These are phyloP conservation scores for Boletellus dicymbophilus DNA, from an alignment of 1,284 basidiomycete species.

Conservation along the genomic window DNA sequence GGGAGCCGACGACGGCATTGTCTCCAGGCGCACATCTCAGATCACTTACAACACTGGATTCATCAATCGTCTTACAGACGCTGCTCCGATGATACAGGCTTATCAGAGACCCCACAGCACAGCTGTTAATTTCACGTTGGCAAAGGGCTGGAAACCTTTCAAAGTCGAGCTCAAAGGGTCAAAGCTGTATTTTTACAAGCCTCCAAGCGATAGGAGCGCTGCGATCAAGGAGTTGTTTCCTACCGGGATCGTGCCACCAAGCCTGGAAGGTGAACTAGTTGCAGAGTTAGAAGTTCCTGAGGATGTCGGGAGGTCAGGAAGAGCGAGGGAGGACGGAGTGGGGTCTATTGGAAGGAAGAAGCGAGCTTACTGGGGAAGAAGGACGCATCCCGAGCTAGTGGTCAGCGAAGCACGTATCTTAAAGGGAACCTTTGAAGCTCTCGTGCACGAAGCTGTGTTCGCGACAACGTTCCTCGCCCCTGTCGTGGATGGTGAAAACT, in stretches of 20 bases:
- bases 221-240: conserved; percentile 76
- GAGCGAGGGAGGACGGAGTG: conserved; percentile 36
- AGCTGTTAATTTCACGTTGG: conserved; percentile 34
- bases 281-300: conserved; percentile 27
- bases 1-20: conserved; percentile 22
- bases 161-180: conserved; percentile 80
- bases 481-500: conserved; percentile 10
- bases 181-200: conserved; percentile 82
- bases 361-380: conserved; percentile 77
- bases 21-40: conserved; percentile 68
- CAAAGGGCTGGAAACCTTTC: conserved; percentile 81
- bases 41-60: conserved; percentile 75
- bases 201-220: conserved; percentile 63
- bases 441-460: conserved; percentile 79
- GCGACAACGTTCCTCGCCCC: conserved; percentile 57
- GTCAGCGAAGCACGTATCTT: conserved; percentile 44
- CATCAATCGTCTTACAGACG: conserved; percentile 67
- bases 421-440: conserved; percentile 72
- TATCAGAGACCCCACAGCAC: conserved; percentile 31
- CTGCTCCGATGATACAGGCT: conserved; percentile 39
- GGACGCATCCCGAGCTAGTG: conserved; percentile 70
- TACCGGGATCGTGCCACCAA: conserved; percentile 54
- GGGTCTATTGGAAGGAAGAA: conserved; percentile 48
- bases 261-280: conserved; percentile 46
- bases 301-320: conserved; percentile 29